Percentiles rank a stretch among this genome's conserved stretches.
Evolutionary conservation across 768 basidiomycete genomes (phyloP).

Genomic region (Leccinellum rugosiceps): DNA sequence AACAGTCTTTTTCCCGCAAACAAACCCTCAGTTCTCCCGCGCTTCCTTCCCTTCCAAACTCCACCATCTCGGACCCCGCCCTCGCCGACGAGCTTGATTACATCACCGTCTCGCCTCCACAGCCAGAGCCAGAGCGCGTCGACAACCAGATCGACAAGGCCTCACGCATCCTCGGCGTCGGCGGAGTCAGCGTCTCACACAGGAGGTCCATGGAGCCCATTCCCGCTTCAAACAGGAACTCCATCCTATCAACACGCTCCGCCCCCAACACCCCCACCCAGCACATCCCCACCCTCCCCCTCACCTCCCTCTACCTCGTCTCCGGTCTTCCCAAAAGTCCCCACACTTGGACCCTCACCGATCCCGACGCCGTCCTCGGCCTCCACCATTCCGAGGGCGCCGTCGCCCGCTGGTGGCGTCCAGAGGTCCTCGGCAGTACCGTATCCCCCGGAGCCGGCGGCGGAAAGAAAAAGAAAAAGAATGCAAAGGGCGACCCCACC

Average conservation of each 20-base stretch:
- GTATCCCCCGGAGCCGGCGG: constrained; percentile 82
- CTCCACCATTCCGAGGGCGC: constrained; percentile 82
- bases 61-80: constrained; percentile 18
- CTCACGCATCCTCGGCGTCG: constrained; percentile 71
- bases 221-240: constrained; percentile 71
- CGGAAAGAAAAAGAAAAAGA: constrained; percentile 67
- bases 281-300: constrained; percentile 67
- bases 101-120: constrained; percentile 47
- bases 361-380: constrained; percentile 77
- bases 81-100: constrained; percentile 76
- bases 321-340: constrained; percentile 88
- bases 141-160: constrained; percentile 65
- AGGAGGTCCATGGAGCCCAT: constrained; percentile 82
- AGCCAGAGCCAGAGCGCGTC: neutral
- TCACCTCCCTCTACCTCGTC: constrained; percentile 83
- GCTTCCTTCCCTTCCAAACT: constrained; percentile 15
- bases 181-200: constrained; percentile 35
- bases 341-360: constrained; percentile 86
- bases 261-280: constrained; percentile 47
- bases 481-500: constrained; percentile 50
- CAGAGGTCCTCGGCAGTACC: constrained; percentile 87
- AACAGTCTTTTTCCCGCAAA: constrained; percentile 40
- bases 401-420: constrained; percentile 86
- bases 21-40: neutral
- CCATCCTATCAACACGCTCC: constrained; percentile 58